A percentile compares a stretch with the other conserved stretches of the same genome.
phyloP scores from a whole-genome alignment of 2,329 filamentous ascomycete species.

The Alternaria sp. region DNA sequence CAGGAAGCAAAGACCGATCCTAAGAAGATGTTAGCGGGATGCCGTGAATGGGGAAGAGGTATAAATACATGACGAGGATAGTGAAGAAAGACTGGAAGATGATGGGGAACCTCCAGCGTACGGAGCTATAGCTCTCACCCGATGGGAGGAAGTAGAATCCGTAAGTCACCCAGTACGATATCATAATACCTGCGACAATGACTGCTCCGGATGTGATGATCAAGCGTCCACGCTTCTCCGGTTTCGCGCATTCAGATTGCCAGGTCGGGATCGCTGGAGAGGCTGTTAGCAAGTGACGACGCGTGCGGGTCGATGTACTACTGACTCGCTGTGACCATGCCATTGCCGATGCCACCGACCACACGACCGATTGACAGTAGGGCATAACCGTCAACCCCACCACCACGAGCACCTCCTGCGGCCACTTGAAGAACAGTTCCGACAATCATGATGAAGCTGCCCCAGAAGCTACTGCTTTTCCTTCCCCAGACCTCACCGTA shows the following conservation, averaged over 20 bases:
- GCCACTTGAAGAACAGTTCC: constrained; percentile 65
- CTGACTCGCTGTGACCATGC: constrained; percentile 58
- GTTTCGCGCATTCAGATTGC: constrained; percentile 36
- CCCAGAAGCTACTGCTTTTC: constrained; percentile 33
- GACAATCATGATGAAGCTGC: constrained; percentile 23
- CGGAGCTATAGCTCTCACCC: constrained; percentile 4
- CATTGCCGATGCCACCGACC: constrained; percentile 43
- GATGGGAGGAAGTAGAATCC: constrained; percentile 33
- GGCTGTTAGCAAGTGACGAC: constrained; percentile 11
- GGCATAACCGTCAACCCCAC: constrained; percentile 64
- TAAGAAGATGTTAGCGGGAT: neutral
- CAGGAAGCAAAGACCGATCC: constrained; percentile 18
- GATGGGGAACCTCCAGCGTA: constrained; percentile 47
- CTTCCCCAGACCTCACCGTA: constrained; percentile 65
- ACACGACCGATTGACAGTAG: constrained; percentile 41
- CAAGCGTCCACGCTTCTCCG: constrained; percentile 41
- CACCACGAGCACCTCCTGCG: constrained; percentile 7
- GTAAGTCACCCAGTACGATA: constrained; percentile 47
- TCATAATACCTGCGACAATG: constrained; percentile 45
- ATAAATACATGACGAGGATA: constrained; percentile 10
- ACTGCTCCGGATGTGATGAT: constrained; percentile 50
- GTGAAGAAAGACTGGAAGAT: constrained; percentile 15
- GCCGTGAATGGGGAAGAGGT: fast-evolving
- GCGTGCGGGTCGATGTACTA: constrained; percentile 6
- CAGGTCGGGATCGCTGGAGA: constrained; percentile 13